phyloP scores from a whole-genome alignment of 306 rosid genomes.

The Quercus mongolica region DNA sequence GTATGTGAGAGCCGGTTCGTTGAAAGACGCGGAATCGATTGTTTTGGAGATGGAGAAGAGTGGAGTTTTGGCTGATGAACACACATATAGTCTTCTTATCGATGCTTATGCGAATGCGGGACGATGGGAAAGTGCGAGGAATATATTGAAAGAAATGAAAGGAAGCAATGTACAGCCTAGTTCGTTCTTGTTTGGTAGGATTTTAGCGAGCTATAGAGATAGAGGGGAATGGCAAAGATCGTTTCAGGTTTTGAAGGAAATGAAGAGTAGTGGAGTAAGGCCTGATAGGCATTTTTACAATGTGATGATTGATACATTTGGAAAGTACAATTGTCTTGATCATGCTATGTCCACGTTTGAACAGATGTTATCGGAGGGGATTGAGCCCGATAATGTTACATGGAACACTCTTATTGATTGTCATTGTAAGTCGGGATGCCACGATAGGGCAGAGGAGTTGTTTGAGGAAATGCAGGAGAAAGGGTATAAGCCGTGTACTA shows the following conservation, averaged over 20 bases:
- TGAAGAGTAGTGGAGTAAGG: constrained; percentile 65
- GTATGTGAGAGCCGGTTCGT: constrained; percentile 63
- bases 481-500: constrained; percentile 62
- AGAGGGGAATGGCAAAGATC: constrained; percentile 93
- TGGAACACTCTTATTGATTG: constrained; percentile 86
- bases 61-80: constrained; percentile 76
- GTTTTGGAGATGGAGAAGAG: constrained; percentile 79
- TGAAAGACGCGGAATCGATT: constrained; percentile 72
- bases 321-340: constrained; percentile 79
- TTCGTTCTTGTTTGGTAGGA: constrained; percentile 66
- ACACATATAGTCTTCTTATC: constrained; percentile 68
- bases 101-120: constrained; percentile 82
- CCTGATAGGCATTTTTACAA: constrained; percentile 92
- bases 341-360: constrained; percentile 76
- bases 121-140: constrained; percentile 88
- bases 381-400: constrained; percentile 70
- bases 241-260: constrained; percentile 84
- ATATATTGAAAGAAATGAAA: constrained; percentile 83
- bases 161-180: constrained; percentile 69
- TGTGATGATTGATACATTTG: constrained; percentile 92
- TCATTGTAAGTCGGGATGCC: constrained; percentile 72
- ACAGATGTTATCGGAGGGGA: constrained; percentile 72
- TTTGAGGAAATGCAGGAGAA: constrained; percentile 77
- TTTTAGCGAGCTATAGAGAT: constrained; percentile 75
- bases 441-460: constrained; percentile 62